These are phyloP conservation scores for Hirschfeldia incana DNA, from an alignment of 345 rosid species.

Conservation along the genomic window DNA sequence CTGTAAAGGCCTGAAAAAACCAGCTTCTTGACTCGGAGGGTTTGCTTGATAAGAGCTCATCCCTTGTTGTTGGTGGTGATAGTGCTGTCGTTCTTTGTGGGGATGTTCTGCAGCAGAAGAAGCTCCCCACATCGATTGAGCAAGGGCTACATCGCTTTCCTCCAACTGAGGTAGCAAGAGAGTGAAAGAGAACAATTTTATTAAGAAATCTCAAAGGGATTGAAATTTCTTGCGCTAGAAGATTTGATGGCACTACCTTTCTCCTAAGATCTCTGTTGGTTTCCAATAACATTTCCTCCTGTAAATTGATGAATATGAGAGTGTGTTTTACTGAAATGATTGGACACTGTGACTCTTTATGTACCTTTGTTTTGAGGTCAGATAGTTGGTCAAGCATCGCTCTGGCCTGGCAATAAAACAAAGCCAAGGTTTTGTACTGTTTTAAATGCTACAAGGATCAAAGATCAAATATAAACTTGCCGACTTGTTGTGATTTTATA, in stretches of 20 bases:
- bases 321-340: not conserved
- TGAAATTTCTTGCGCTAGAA: slow-evolving; percentile 1
- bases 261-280: slow-evolving; percentile 41
- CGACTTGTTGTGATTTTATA: not conserved
- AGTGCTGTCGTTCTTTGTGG: slow-evolving; percentile 19
- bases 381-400: slow-evolving; percentile 40
- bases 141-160: slow-evolving; percentile 38
- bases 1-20: slow-evolving; percentile 43
- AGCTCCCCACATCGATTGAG: slow-evolving; percentile 32
- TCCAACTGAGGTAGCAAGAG: slow-evolving; percentile 29
- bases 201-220: slow-evolving; percentile 1
- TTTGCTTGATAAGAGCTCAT: slow-evolving; percentile 27
- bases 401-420: slow-evolving; percentile 33
- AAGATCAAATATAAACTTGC: not conserved
- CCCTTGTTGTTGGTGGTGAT: slow-evolving; percentile 20
- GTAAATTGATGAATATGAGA: slow-evolving; percentile 10
- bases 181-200: not conserved
- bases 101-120: slow-evolving; percentile 28
- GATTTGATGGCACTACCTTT: slow-evolving; percentile 32
- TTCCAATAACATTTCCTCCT: slow-evolving; percentile 44
- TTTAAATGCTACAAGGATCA: not conserved
- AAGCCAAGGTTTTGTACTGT: slow-evolving; percentile 4
- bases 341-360: slow-evolving; percentile 8
- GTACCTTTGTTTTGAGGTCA: slow-evolving; percentile 40
- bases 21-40: slow-evolving; percentile 33